A percentile compares a stretch with the other conserved stretches of the same genome.
phyloP scores from a whole-genome alignment of 2,329 filamentous ascomycete genomes.

The Hymenoscyphus repandus region DNA sequence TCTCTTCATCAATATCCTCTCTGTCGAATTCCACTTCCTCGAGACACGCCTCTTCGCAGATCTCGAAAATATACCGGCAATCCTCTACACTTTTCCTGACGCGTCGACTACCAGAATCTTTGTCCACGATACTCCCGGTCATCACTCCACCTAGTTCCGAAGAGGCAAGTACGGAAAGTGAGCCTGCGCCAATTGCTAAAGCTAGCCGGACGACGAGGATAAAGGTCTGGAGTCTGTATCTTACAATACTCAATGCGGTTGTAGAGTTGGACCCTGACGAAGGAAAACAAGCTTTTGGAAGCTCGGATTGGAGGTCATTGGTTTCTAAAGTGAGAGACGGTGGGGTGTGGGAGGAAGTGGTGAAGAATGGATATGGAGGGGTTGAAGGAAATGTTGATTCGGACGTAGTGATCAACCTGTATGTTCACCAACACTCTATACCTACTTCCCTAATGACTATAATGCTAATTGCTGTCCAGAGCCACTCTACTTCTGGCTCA shows the following conservation, averaged over 20 bases:
- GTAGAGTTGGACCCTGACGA: slow-evolving; percentile 85
- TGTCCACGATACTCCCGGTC: slow-evolving; percentile 78
- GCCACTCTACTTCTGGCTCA: slow-evolving; percentile 89
- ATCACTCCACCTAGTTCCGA: slow-evolving; percentile 52
- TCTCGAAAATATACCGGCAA: slow-evolving; percentile 91
- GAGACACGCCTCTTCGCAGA: slow-evolving; percentile 61
- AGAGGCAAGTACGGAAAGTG: slow-evolving; percentile 33
- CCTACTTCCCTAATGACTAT: slow-evolving; percentile 7
- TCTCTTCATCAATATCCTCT: slow-evolving; percentile 65
- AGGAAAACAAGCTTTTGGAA: slow-evolving; percentile 82
- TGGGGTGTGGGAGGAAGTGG: slow-evolving; percentile 90
- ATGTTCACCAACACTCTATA: slow-evolving; percentile 31
- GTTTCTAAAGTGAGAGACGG: slow-evolving; percentile 83
- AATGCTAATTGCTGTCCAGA: slow-evolving; percentile 41
- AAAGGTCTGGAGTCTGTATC: slow-evolving; percentile 96
- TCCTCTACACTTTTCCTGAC: slow-evolving; percentile 92
- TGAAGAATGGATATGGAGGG: slow-evolving; percentile 80
- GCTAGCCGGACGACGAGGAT: slow-evolving; percentile 79
- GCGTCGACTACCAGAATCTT: slow-evolving; percentile 82
- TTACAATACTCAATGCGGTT: slow-evolving; percentile 87
- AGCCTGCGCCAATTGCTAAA: slow-evolving; percentile 62
- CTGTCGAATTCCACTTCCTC: slow-evolving; percentile 56
- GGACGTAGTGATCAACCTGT: slow-evolving; percentile 89
- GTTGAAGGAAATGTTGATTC: slow-evolving; percentile 87
- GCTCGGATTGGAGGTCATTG: slow-evolving; percentile 75